These are phyloP conservation scores for Dactylorhiza incarnata DNA, from an alignment of 106 monocot genomes.

Conservation along the genomic window DNA sequence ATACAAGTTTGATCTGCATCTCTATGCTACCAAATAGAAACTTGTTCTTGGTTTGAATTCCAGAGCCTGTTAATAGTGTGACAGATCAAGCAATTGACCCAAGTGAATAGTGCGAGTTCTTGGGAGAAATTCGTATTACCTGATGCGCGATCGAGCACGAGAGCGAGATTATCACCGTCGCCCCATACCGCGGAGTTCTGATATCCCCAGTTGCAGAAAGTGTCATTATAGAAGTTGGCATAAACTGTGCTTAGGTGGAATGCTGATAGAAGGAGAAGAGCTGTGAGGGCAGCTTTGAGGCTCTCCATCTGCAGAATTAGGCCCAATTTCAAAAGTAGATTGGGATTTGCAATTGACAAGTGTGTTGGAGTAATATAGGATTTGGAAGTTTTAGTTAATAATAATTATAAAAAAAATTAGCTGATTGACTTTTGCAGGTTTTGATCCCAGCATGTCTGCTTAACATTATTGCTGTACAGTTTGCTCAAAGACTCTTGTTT, in stretches of 20 bases:
- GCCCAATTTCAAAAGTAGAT: background rate
- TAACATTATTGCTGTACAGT: background rate
- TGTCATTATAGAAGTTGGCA: slow-evolving; percentile 27
- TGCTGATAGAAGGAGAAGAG: slow-evolving; percentile 8
- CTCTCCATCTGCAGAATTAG: slow-evolving; percentile 9
- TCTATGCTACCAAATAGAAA: slow-evolving; percentile 28
- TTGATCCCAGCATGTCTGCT: slow-evolving; percentile 4
- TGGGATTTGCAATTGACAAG: background rate
- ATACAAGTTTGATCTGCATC: slow-evolving; percentile 25
- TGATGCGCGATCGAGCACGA: slow-evolving; percentile 26
- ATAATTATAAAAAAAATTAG: background rate
- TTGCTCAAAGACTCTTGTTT: background rate
- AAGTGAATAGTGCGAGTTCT: background rate
- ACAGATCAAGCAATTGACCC: background rate
- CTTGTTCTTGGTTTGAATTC: slow-evolving; percentile 17
- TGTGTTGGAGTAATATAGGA: background rate
- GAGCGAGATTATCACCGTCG: slow-evolving; percentile 28
- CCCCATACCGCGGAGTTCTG: slow-evolving; percentile 31
- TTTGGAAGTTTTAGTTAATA: background rate
- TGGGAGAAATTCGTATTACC: slow-evolving; percentile 10
- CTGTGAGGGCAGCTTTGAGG: slow-evolving; percentile 3
- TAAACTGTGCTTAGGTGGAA: background rate
- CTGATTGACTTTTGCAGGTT: background rate
- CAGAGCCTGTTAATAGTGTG: slow-evolving; percentile 1
- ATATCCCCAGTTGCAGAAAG: slow-evolving; percentile 32